Evolutionary conservation across 1,284 basidiomycete genomes (phyloP).

Genomic region (Sanghuangporus weigelae): DNA sequence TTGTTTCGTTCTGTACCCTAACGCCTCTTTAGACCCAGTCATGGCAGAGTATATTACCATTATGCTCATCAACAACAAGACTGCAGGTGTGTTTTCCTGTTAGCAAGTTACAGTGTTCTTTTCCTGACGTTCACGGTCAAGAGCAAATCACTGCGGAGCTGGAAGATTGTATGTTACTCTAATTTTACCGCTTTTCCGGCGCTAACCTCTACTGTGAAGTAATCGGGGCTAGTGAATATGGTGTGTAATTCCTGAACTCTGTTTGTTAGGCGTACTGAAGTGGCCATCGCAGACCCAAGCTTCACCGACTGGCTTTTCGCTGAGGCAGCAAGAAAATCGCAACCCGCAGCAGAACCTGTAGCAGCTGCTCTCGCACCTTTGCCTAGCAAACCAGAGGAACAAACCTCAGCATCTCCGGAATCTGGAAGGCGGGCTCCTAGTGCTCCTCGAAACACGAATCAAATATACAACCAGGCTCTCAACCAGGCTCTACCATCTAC

Average conservation of each 20-base stretch:
- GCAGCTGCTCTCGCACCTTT: conserved; percentile 23
- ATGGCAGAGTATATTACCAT: conserved; percentile 91
- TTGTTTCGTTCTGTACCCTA: background rate
- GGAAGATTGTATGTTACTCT: conserved; percentile 63
- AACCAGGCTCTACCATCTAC: conserved; percentile 64
- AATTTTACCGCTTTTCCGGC: conserved; percentile 14
- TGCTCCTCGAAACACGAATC: conserved; percentile 5
- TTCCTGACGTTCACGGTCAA: conserved; percentile 26
- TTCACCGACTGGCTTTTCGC: conserved; percentile 84
- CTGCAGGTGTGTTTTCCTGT: conserved; percentile 45
- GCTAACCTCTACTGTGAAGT: conserved; percentile 39
- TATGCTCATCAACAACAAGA: conserved; percentile 90
- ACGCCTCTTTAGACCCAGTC: conserved; percentile 56
- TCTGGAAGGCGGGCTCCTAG: background rate
- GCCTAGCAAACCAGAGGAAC: conserved; percentile 11
- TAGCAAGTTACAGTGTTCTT: conserved; percentile 1
- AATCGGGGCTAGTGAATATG: conserved; percentile 46
- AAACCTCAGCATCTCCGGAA: conserved; percentile 7
- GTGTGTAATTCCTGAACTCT: background rate
- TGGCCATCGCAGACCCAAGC: conserved; percentile 47
- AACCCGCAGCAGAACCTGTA: conserved; percentile 33
- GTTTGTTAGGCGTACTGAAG: conserved; percentile 16
- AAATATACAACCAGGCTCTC: conserved; percentile 36
- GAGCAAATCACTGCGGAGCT: conserved; percentile 80
- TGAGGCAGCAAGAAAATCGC: conserved; percentile 59